These are phyloP conservation scores for Escallonia rubra DNA, from an alignment of 129 eudicot genomes.

Conservation along the genomic window DNA sequence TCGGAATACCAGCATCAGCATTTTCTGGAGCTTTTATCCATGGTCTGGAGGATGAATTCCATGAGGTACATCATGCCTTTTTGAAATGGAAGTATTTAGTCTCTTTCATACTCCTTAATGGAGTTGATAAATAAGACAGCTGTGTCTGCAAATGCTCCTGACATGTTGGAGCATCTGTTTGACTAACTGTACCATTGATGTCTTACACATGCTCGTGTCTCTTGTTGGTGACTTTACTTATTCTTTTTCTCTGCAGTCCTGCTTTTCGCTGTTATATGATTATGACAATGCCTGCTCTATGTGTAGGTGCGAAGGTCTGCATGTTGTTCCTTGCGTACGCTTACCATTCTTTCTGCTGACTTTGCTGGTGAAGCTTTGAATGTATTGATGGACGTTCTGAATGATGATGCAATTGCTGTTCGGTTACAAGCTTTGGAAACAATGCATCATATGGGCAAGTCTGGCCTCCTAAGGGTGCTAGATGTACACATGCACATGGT, in stretches of 20 bases:
- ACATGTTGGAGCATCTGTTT: too few relatives aligned
- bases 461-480: conserved; percentile 51
- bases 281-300: conserved; percentile 10
- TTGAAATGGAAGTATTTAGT: too few relatives aligned
- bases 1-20: conserved; percentile 38
- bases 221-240: conserved; percentile 2
- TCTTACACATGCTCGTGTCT: not conserved
- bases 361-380: conserved; percentile 59
- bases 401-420: conserved; percentile 70
- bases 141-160: too few relatives aligned
- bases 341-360: conserved; percentile 40
- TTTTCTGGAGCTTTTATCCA: conserved; percentile 80
- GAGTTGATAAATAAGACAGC: too few relatives aligned
- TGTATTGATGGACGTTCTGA: conserved; percentile 63
- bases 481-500: conserved; percentile 76
- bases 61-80: conserved; percentile 40
- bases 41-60: conserved; percentile 88
- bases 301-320: conserved; percentile 82
- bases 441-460: conserved; percentile 55
- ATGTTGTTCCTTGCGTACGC: conserved; percentile 57
- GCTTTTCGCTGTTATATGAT: not conserved
- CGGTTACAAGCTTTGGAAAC: conserved; percentile 68
- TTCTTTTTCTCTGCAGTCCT: not conserved
- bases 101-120: too few relatives aligned
- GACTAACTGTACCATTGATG: too few relatives aligned